Evolutionary conservation across 441 rosid genomes (phyloP), one percentile per base, ranked within the genome.

Genomic region (Gossypium davidsonii): DNA sequence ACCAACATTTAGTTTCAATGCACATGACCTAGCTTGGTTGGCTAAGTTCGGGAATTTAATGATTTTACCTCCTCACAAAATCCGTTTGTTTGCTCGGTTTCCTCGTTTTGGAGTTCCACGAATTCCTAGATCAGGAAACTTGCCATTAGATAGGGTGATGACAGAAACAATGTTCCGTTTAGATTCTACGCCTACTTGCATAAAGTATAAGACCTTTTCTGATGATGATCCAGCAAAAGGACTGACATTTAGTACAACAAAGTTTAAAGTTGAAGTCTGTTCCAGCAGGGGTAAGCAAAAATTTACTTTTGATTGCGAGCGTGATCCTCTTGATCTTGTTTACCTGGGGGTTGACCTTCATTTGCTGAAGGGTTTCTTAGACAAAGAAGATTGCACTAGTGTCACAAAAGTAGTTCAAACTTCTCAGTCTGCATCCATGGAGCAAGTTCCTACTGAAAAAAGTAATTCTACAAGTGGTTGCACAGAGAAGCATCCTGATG

Each of bases 221-320:
- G 89, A 85, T 71, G 98, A 92, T 83, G 97, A 96, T 81, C 98
- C 96, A 68, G 95, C 99, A 72, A 92, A 87, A 77, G 98, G 99
- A 72, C 81, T 96, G 77, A 89, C 88, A 56, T 87, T 94, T 86
- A 83, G 73, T 73, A 88, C 90, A 92, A 59, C 89, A 72, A 92
- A 94, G 87, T 76, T 96, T 77, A 96, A 92, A 81, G 85, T 75
- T 71, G 99, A 96, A 84, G 79, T 89, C 61, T 90, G 86, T 83
- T 85, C 21, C 59, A 84, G 98, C 80, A 93, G 99, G 61, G 98
- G 98, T 67, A 88, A 86, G 89, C 95, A 93, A 79, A 91, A 88
- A 62, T 96, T 81, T 83, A 93, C 97, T 73, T 96, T 92, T 74
- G 96, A 92, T 17, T 87, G 93, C 88, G 77, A 75, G 79, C 94